Conservation (phyloP, 208 protist species). For the Acanthamoeba divionensis region DNA sequence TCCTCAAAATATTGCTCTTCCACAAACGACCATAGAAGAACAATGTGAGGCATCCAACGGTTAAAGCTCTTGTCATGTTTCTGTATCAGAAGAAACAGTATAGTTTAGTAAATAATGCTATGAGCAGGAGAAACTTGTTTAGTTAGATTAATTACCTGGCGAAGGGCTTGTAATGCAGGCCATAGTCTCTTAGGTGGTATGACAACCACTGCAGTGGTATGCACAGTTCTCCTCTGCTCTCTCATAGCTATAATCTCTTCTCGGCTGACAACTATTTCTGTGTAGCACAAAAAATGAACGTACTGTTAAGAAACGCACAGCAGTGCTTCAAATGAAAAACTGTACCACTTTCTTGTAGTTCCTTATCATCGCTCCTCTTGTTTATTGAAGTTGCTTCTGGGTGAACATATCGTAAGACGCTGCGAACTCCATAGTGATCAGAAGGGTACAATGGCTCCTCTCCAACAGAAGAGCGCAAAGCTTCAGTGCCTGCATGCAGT, state of each 20-base stretch:
- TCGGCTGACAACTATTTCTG: too few relatives aligned
- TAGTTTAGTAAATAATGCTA: neutral
- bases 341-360: too few relatives aligned
- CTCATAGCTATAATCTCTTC: conserved; percentile 17
- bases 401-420: neutral
- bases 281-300: too few relatives aligned
- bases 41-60: conserved; percentile 50
- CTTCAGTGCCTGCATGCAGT: neutral
- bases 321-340: too few relatives aligned
- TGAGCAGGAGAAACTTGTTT: neutral
- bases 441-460: neutral
- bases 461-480: neutral
- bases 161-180: neutral
- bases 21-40: neutral
- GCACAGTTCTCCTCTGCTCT: neutral
- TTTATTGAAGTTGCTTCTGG: too few relatives aligned
- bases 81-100: neutral
- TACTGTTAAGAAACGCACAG: too few relatives aligned
- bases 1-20: conserved; percentile 26
- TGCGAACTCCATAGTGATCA: neutral
- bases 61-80: conserved; percentile 41
- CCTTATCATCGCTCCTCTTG: too few relatives aligned
- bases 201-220: conserved; percentile 19
- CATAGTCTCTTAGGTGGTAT: conserved; percentile 8
- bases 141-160: neutral